These are phyloP conservation scores for Metarhizium guizhouense DNA, from an alignment of 2,329 filamentous ascomycete species.

Conservation along the genomic window DNA sequence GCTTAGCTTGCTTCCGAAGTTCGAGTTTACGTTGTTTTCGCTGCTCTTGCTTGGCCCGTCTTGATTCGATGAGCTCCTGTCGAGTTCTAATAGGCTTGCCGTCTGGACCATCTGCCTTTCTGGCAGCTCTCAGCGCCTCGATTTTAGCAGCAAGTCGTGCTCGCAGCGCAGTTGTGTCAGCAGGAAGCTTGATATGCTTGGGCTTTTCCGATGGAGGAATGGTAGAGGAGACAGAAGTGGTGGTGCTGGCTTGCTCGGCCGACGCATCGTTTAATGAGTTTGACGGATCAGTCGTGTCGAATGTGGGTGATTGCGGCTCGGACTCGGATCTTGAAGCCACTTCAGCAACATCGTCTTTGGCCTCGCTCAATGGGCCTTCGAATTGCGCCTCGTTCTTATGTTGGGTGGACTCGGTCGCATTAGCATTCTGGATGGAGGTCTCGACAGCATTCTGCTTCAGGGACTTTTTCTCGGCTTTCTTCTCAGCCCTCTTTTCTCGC, in stretches of 20 bases:
- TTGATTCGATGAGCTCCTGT: conserved; percentile 84
- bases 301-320: conserved; percentile 37
- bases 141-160: conserved; percentile 75
- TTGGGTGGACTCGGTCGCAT: background rate
- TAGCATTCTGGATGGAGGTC: conserved; percentile 9
- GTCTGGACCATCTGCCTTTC: conserved; percentile 79
- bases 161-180: conserved; percentile 66
- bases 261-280: conserved; percentile 27
- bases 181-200: conserved; percentile 58
- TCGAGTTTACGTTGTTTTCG: conserved; percentile 86
- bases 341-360: conserved; percentile 33
- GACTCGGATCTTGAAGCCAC: conserved; percentile 45
- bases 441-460: conserved; percentile 17
- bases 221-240: conserved; percentile 62
- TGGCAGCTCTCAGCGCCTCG: conserved; percentile 71
- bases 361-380: conserved; percentile 19
- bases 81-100: conserved; percentile 71
- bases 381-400: conserved; percentile 12
- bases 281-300: conserved; percentile 43
- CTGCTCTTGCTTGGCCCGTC: conserved; percentile 78
- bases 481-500: conserved; percentile 33
- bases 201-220: conserved; percentile 51
- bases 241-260: conserved; percentile 43
- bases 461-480: conserved; percentile 20
- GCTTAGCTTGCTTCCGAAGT: conserved; percentile 64